Percentiles rank a stretch among this genome's conserved stretches.
These are phyloP conservation scores for Alternaria novae-zelandiae DNA, from an alignment of 2,329 filamentous ascomycete genomes.

Conservation along the genomic window DNA sequence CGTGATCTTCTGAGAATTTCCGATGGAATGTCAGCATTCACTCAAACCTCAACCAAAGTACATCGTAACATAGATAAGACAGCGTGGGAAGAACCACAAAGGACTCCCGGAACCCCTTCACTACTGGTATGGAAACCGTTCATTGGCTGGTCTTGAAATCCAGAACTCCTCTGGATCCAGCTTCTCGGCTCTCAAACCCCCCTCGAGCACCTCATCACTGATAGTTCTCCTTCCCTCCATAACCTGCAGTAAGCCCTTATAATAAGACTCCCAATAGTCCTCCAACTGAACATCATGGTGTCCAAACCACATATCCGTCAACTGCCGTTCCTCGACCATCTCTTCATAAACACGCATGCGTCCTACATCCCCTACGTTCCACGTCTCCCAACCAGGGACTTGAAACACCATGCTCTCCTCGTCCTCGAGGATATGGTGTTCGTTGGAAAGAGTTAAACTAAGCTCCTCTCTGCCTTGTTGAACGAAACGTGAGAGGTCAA, in stretches of 20 bases:
- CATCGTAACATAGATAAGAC: neutral
- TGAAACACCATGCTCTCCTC: neutral
- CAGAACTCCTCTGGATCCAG: neutral
- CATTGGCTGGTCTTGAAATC: neutral
- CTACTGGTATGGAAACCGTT: neutral
- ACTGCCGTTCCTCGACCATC: neutral
- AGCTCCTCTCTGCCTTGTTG: neutral
- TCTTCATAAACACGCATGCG: neutral
- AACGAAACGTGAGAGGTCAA: neutral
- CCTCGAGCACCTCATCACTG: neutral
- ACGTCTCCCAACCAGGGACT: neutral
- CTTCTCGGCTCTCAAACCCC: neutral
- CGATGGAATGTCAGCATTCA: neutral
- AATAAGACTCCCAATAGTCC: neutral
- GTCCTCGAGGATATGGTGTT: neutral
- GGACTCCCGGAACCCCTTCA: neutral
- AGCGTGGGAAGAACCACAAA: neutral
- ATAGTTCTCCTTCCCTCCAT: neutral
- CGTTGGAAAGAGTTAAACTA: fast-evolving
- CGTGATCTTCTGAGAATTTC: neutral
- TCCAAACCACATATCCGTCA: neutral
- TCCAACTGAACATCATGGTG: neutral
- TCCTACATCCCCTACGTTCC: neutral
- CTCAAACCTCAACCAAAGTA: neutral
- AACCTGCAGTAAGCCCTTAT: neutral